Percentiles rank a stretch among this genome's conserved stretches.
Evolutionary conservation across 352 stramenopile species (phyloP).

Genomic region (Pythium plurisporium): DNA sequence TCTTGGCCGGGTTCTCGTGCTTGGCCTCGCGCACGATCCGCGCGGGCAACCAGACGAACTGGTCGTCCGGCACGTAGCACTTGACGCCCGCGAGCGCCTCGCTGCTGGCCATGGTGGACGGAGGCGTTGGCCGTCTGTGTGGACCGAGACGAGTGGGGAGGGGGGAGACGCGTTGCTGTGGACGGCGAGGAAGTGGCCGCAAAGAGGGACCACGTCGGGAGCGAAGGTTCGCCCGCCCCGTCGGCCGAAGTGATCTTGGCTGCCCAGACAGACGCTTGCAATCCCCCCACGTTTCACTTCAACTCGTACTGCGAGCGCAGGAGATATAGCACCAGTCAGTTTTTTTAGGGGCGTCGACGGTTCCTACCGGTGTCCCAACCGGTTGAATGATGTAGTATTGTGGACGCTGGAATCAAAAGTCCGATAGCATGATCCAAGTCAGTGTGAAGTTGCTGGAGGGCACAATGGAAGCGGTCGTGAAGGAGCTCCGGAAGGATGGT

Average conservation of each 20-base stretch:
- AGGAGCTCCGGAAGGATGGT: constrained; percentile 75
- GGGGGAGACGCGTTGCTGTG: too few species aligned
- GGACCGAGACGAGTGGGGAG: too few species aligned
- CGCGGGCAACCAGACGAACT: constrained; percentile 71
- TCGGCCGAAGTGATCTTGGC: constrained; percentile 1
- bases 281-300: constrained; percentile 20
- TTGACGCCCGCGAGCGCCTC: constrained; percentile 40
- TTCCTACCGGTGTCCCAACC: too few species aligned
- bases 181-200: neutral
- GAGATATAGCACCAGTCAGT: neutral
- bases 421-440: neutral
- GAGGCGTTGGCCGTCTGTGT: too few species aligned
- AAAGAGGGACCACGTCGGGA: too few species aligned
- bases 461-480: constrained; percentile 66
- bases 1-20: constrained; percentile 35
- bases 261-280: neutral
- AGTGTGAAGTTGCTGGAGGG: neutral
- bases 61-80: constrained; percentile 81
- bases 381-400: neutral
- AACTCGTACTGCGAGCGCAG: constrained; percentile 11
- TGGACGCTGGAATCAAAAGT: neutral
- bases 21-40: constrained; percentile 64
- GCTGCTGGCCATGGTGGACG: constrained; percentile 18
- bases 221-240: too few species aligned
- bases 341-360: neutral